A percentile compares a stretch with the other conserved stretches of the same genome.
Conservation (phyloP, 1,284 basidiomycete genomes). For the Abortiporus biennis region DNA sequence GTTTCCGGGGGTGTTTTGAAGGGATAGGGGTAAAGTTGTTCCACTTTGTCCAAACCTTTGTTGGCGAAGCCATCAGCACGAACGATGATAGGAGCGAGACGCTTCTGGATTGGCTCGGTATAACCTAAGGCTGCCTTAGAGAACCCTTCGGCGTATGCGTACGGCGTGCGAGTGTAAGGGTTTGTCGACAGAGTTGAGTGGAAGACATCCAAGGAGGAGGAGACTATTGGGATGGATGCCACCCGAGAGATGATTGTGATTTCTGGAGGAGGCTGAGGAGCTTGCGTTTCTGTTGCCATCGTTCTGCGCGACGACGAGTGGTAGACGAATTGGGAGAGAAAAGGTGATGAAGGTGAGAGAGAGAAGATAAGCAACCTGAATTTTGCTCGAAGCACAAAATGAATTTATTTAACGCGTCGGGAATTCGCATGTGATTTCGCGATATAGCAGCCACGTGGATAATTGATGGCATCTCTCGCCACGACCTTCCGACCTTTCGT, state of each 20-base stretch:
- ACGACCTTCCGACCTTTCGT: too few species aligned
- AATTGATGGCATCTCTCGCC: too few species aligned
- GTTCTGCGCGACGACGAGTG: slow-evolving; percentile 11
- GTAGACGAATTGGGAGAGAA: slow-evolving; percentile 4
- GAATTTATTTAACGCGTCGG: slow-evolving; percentile 13
- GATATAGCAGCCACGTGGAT: too few species aligned
- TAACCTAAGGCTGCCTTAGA: slow-evolving; percentile 54
- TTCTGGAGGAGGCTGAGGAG: slow-evolving; percentile 36
- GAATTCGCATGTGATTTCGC: slow-evolving; percentile 18
- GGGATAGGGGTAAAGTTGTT: slow-evolving; percentile 67
- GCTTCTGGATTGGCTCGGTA: slow-evolving; percentile 57
- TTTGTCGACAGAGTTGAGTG: slow-evolving; percentile 54
- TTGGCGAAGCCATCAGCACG: slow-evolving; percentile 62
- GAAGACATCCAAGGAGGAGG: slow-evolving; percentile 52
- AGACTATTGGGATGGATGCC: slow-evolving; percentile 63
- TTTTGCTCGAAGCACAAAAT: slow-evolving; percentile 13
- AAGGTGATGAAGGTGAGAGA: slow-evolving; percentile 7
- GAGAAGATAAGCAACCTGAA: slow-evolving; percentile 6
- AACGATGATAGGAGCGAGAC: slow-evolving; percentile 57
- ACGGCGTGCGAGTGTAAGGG: slow-evolving; percentile 55
- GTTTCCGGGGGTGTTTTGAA: slow-evolving; percentile 70
- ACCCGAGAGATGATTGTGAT: slow-evolving; percentile 59
- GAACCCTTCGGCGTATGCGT: slow-evolving; percentile 54
- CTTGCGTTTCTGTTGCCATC: slow-evolving; percentile 38
- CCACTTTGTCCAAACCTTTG: slow-evolving; percentile 68